Base-by-base conservation (phyloP, 305 asterid species). In the Fraxinus nigra region DNA sequence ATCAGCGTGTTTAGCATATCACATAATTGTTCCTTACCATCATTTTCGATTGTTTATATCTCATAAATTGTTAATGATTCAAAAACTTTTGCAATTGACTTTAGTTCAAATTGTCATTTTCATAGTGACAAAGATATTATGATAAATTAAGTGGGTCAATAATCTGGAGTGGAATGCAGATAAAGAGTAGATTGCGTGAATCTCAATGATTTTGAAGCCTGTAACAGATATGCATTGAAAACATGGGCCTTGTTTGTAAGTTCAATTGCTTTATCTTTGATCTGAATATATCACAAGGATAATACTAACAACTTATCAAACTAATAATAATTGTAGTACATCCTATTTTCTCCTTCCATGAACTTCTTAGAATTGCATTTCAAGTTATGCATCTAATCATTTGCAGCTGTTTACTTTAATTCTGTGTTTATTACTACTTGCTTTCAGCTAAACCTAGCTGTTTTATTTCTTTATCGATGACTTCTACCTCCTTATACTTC, bases 171-270 rank as follows among this genome's bases (percentile, higher is more conserved):
- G 78, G 77, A 59, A 77, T 87, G 94, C 95, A 95, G 98, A 69
- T 93, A 92, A 80, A 93, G 98, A 89, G 88, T 90, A 79, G 92
- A 88, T 87, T 82, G 81, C 78, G 84, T 88, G 77, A 93, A 91
- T 87, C 93, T 91, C 78, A 84, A 81, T 81, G 97, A 94, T 84
- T 94, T 91, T 81, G 89, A 90, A 86, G 89, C 90, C 75, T 94
- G 98, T 86, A 92, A 91, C 75, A 87, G 79, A 85, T 85, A 87
- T 84, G 90, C 80, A 89, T 94, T 78, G 98, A 94, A 88, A 94
- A 91, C 90, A 94, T 97, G 0, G 98, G 98, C 78, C 89, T 94
- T 85, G 91, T 94, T 74, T 94, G 97, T 94, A 90, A 92, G 98
- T 92, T 40, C 77, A 73, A 35, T 70, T 20, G 6, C 35, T 7